A percentile compares a stretch with the other conserved stretches of the same genome.
These are phyloP conservation scores for Cladorrhinum sp. DNA, from an alignment of 2,329 filamentous ascomycete genomes.

Conservation along the genomic window DNA sequence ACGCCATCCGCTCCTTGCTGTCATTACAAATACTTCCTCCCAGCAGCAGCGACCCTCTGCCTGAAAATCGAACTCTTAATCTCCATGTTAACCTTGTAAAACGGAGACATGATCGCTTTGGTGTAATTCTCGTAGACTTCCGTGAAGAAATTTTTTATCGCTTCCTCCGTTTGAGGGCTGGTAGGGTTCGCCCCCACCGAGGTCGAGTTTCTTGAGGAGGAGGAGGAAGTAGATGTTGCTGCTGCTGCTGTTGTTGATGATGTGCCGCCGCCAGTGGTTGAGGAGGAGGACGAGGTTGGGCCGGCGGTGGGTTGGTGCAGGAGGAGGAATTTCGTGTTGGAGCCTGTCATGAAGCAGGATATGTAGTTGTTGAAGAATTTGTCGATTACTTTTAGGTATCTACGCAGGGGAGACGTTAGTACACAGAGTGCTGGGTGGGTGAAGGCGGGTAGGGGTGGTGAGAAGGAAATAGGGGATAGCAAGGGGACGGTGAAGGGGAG, in stretches of 20 bases:
- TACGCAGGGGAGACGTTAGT: conserved; percentile 35
- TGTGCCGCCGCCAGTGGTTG: too few species aligned
- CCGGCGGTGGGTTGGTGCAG: conserved; percentile 74
- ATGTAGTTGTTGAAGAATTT: conserved; percentile 95
- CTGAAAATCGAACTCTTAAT: conserved; percentile 86
- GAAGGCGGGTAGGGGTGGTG: too few species aligned
- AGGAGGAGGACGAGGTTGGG: conserved; percentile 27
- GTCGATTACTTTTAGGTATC: conserved; percentile 96
- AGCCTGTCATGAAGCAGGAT: conserved; percentile 89
- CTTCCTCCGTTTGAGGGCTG: conserved; percentile 88
- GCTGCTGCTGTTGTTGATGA: conserved; percentile 24
- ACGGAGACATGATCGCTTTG: conserved; percentile 96
- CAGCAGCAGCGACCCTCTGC: conserved; percentile 76
- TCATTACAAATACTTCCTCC: conserved; percentile 81
- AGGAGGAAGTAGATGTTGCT: conserved; percentile 22
- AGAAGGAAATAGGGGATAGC: too few species aligned
- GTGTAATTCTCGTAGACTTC: conserved; percentile 97
- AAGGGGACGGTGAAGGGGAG: too few species aligned
- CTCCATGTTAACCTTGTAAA: conserved; percentile 82
- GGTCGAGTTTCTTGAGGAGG: conserved; percentile 56
- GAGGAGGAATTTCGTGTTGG: conserved; percentile 90
- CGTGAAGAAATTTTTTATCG: conserved; percentile 87
- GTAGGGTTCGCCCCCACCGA: conserved; percentile 80
- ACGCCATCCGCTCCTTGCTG: not conserved
- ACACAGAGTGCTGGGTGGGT: too few species aligned